Evolutionary conservation across 176 grass and related monocot genomes (phyloP).

Genomic region (Carex scoparia): DNA sequence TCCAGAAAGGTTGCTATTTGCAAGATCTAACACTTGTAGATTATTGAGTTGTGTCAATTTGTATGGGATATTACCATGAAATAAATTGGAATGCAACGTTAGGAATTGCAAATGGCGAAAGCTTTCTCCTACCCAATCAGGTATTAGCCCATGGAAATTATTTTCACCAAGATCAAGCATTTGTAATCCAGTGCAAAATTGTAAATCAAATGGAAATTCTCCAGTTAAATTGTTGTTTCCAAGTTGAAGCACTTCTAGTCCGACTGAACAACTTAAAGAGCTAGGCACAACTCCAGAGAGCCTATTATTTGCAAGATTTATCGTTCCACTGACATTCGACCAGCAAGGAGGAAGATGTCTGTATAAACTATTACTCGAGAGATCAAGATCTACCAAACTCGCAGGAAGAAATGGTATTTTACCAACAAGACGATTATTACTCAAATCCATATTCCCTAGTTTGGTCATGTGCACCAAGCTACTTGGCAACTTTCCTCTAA

Average conservation of each 20-base stretch:
- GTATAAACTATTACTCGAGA: constrained; percentile 13
- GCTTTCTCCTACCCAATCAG: not conserved
- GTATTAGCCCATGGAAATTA: not conserved
- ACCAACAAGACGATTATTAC: too few relatives aligned
- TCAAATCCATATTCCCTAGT: too few relatives aligned
- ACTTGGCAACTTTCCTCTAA: not conserved
- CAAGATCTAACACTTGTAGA: constrained; percentile 24
- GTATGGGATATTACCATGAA: constrained; percentile 17
- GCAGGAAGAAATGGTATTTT: too few relatives aligned
- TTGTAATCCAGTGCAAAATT: not conserved
- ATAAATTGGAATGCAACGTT: constrained; percentile 21
- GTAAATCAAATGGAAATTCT: constrained; percentile 28
- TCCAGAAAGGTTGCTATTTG: constrained; percentile 22
- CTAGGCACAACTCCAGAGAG: not conserved
- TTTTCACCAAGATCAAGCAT: constrained; percentile 23
- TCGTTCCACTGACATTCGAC: not conserved
- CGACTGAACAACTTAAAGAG: not conserved
- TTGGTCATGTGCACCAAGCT: not conserved
- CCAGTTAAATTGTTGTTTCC: constrained; percentile 24
- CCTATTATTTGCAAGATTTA: constrained; percentile 9
- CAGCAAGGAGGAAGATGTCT: constrained; percentile 9
- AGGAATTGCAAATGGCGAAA: not conserved
- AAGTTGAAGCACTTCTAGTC: not conserved
- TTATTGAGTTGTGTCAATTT: not conserved
- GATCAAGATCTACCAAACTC: not conserved